Conservation (phyloP, 2,329 filamentous ascomycete species). For the Fusarium buharicum region DNA sequence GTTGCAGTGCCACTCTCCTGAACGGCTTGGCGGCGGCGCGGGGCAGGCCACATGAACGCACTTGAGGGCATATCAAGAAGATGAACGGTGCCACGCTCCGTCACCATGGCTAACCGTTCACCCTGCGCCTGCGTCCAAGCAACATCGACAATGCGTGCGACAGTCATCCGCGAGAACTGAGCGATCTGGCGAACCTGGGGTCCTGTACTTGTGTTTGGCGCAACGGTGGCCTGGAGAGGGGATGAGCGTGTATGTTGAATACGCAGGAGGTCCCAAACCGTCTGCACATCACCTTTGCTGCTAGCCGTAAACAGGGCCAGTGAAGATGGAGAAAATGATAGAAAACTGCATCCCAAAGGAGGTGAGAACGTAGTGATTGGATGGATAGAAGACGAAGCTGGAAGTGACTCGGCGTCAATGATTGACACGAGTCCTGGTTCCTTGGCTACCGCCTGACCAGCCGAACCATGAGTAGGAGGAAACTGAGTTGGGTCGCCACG, state of each 20-base stretch:
- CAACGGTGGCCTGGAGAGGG: slow-evolving; percentile 62
- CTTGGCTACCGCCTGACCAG: slow-evolving; percentile 65
- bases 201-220: slow-evolving; percentile 58
- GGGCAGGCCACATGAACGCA: slow-evolving; percentile 88
- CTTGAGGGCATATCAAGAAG: slow-evolving; percentile 86
- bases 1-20: slow-evolving; percentile 59
- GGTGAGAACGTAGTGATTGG: slow-evolving; percentile 77
- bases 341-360: slow-evolving; percentile 79
- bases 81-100: slow-evolving; percentile 94
- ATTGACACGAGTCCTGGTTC: slow-evolving; percentile 81
- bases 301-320: slow-evolving; percentile 81
- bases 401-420: slow-evolving; percentile 73
- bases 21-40: slow-evolving; percentile 61
- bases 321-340: slow-evolving; percentile 81
- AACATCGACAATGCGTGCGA: slow-evolving; percentile 89
- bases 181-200: slow-evolving; percentile 83
- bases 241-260: slow-evolving; percentile 72
- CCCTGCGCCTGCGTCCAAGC: slow-evolving; percentile 85
- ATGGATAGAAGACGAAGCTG: slow-evolving; percentile 62
- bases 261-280: slow-evolving; percentile 81
- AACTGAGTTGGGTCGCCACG: slow-evolving; percentile 67
- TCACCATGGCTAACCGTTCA: slow-evolving; percentile 87
- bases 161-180: slow-evolving; percentile 89
- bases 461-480: slow-evolving; percentile 77
- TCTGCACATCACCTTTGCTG: slow-evolving; percentile 84